A percentile compares a stretch with the other conserved stretches of the same genome.
These are phyloP conservation scores for Astrothelium macrocarpum DNA, from an alignment of 495 filamentous ascomycete genomes.

Conservation along the genomic window DNA sequence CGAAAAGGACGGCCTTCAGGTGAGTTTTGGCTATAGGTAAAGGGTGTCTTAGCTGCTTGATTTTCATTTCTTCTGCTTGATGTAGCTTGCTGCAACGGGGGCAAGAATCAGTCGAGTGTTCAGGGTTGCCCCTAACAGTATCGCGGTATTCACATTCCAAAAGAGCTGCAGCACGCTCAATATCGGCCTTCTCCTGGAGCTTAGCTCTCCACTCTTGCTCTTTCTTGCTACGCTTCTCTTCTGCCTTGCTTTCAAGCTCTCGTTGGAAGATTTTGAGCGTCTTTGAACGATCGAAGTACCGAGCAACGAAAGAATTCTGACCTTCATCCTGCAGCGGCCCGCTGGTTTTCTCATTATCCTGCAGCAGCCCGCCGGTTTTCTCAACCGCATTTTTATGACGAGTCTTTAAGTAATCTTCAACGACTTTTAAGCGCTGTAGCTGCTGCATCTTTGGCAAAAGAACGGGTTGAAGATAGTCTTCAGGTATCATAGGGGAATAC, in stretches of 20 bases:
- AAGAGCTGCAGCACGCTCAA: constrained; percentile 23
- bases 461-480: constrained; percentile 8
- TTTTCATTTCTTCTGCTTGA: constrained; percentile 33
- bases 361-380: constrained; percentile 30
- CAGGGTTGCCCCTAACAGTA: constrained; percentile 8
- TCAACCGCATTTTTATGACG: constrained; percentile 20
- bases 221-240: constrained; percentile 31
- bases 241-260: constrained; percentile 36
- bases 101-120: constrained; percentile 8
- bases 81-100: constrained; percentile 24
- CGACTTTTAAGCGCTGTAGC: constrained; percentile 37
- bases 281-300: constrained; percentile 42
- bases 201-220: constrained; percentile 33
- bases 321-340: constrained; percentile 33
- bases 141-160: constrained; percentile 28
- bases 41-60: constrained; percentile 54
- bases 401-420: constrained; percentile 43
- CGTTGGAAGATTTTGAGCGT: constrained; percentile 34
- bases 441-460: constrained; percentile 12
- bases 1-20: constrained; percentile 47
- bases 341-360: constrained; percentile 17
- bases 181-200: constrained; percentile 25
- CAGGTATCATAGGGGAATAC: constrained; percentile 15
- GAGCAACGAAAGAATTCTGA: constrained; percentile 40
- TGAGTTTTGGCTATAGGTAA: constrained; percentile 33